Base-by-base conservation (phyloP, 2,329 filamentous ascomycete species). In the Aspergillus carbonarius region DNA sequence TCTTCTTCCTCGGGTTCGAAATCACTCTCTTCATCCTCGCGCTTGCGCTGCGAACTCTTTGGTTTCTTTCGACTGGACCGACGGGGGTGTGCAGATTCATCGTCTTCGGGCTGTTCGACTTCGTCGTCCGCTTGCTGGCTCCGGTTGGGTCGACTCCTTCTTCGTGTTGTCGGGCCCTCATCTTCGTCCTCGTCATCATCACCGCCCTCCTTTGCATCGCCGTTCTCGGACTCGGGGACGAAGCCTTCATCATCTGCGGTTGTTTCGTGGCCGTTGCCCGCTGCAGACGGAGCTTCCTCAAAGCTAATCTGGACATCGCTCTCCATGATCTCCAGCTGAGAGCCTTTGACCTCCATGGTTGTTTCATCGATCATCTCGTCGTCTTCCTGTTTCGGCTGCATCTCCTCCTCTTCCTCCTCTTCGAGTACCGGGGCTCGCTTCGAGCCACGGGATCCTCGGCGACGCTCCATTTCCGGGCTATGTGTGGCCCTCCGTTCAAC, bases 1-100 rank as follows among this genome's bases (percentile, higher is more conserved):
- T 82, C 83, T 50, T 86, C 84, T 20, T 79, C 79, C 34, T 80
- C 81, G 5, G 85, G 85, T 65, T 87, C 84, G 62, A 88, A 88
- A 65, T 88, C 85, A 64, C 85, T 87, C 65, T 82, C 64, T 13
- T 63, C 85, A 53, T 86, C 84, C 50, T 85, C 81, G 54, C 64
- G 64, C 71, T 83, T 81, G 37, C 76, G 76, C 52, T 80, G 77
- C 32, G 75, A 78, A 66, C 65, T 78, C 67, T 69, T 75, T 57
- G 69, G 71, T 62, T 72, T 77, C 59, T 76, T 78, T 49, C 72
- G 74, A 57, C 72, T 71, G 47, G 74, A 77, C 42, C 74, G 76
- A 59, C 73, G 72, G 59, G 66, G 72, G 30, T 70, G 60, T 49
- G 68, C 63, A 49, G 66, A 64, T 23, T 72, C 68, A 39, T 71